A percentile compares a stretch with the other conserved stretches of the same genome.
phyloP scores from a whole-genome alignment of 2,329 filamentous ascomycete genomes.

The Clonostachys rhizophaga region DNA sequence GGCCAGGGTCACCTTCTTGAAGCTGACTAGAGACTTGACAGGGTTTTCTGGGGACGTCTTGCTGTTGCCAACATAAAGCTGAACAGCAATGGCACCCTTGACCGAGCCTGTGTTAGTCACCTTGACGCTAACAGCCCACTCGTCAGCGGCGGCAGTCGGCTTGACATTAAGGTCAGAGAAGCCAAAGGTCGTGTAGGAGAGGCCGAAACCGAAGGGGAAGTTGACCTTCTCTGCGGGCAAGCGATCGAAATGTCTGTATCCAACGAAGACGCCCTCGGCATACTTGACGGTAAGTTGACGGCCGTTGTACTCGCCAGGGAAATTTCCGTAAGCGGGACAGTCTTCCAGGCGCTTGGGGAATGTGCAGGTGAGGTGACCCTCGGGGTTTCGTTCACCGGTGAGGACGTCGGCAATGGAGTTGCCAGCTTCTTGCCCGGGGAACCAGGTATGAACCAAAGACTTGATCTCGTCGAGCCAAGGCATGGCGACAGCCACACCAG shows the following conservation, averaged over 20 bases:
- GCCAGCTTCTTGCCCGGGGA: slow-evolving; percentile 63
- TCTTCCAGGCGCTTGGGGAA: slow-evolving; percentile 56
- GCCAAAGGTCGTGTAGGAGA: slow-evolving; percentile 53
- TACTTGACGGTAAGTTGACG: slow-evolving; percentile 46
- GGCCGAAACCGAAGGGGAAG: slow-evolving; percentile 63
- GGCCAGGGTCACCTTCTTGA: slow-evolving; percentile 14
- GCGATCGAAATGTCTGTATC: slow-evolving; percentile 64
- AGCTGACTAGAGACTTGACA: slow-evolving; percentile 19
- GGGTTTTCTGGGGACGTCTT: slow-evolving; percentile 11
- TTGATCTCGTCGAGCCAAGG: slow-evolving; percentile 48
- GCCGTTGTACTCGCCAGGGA: slow-evolving; percentile 30
- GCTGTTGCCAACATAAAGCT: slow-evolving; percentile 36
- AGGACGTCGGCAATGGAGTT: slow-evolving; percentile 63
- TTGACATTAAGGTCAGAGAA: slow-evolving; percentile 48
- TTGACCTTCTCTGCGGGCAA: slow-evolving; percentile 41
- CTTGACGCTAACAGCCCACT: slow-evolving; percentile 40
- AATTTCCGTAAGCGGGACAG: slow-evolving; percentile 62
- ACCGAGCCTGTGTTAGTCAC: slow-evolving; percentile 53
- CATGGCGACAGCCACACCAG: slow-evolving; percentile 55
- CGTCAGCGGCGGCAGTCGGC: slow-evolving; percentile 33
- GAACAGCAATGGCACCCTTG: slow-evolving; percentile 44
- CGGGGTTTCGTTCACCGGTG: slow-evolving; percentile 58
- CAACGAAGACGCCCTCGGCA: slow-evolving; percentile 63
- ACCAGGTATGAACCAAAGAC: slow-evolving; percentile 60
- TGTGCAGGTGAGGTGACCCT: slow-evolving; percentile 57